Evolutionary conservation across 371 early-diverging fungal genomes (phyloP), one percentile per base, ranked within the genome.

Genomic region (Mucor lusitanicus): DNA sequence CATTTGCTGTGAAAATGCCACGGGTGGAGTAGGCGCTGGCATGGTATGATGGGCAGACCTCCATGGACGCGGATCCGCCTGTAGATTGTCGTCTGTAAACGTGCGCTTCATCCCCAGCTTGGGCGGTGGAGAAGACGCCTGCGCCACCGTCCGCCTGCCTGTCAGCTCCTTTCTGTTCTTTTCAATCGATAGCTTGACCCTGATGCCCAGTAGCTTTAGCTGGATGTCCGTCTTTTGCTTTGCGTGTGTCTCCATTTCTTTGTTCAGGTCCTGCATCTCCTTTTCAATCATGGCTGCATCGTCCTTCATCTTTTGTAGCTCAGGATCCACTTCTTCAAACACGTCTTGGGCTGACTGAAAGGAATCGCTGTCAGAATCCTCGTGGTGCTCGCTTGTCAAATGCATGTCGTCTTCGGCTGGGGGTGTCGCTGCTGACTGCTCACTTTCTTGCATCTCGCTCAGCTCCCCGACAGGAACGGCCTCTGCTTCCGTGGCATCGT

Each of bases 121-220:
- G 3, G 48, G 48, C 21, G 19, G 21, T 5, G 48, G 48, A 21
- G 48, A 42, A 5, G 19, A 42, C 2, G 44, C 19, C 13, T 15
- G 44, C 15, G 15, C 6, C 15, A n/a, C 44, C n/a, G 35, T 15
- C 17, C 60, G 50, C 25, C 11, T 65, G 25, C 15, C 33, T 67
- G 8, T 19, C 3, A 17, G 40, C 13, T 62, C 57, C 25, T 44
- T 60, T 40, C 67, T 37, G 37, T 76, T 76, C 17, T 69, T 63
- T 13, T 55, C 53, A 13, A 74, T 63, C 8, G 77, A 77, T 15
- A 77, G 32, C 6, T 63, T 63, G 4, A 77, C 74, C 48, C 67
- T 66, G 6, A 74, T 42, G 6, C 63, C 69, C 30, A 77, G 28
- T 1, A 74, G 17, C 15, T 73, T 73, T 8, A 77, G 39, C n/a